Evolutionary conservation across 228 moss, liverwort and hornwort genomes (phyloP).

Genomic region (Sphagnum fallax): DNA sequence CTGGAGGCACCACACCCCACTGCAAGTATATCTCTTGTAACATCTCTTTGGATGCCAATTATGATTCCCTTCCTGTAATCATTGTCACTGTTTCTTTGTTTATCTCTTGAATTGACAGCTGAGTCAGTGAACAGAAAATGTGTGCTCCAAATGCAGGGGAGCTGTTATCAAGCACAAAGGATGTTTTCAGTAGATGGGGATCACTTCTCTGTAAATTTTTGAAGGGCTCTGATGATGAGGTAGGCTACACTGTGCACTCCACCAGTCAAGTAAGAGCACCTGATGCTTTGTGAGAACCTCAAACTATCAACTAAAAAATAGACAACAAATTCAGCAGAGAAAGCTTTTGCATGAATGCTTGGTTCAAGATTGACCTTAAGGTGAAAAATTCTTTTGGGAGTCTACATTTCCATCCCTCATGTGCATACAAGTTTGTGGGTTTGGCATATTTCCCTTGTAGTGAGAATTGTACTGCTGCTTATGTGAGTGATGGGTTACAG

Average conservation of each 20-base stretch:
- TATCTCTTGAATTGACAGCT: neutral
- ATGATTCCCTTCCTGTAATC: neutral
- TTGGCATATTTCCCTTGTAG: too few relatives aligned
- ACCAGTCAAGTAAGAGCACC: too few relatives aligned
- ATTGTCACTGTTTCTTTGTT: neutral
- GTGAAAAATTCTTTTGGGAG: too few relatives aligned
- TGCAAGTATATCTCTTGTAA: constrained; percentile 30
- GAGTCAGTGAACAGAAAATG: neutral
- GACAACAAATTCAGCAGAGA: too few relatives aligned
- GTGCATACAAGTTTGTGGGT: too few relatives aligned
- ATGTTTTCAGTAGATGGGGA: constrained; percentile 62
- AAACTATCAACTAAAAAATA: too few relatives aligned
- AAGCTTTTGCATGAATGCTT: too few relatives aligned
- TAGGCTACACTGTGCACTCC: constrained; percentile 10
- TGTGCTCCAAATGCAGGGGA: constrained; percentile 37
- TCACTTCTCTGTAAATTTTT: constrained; percentile 69
- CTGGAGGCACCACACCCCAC: constrained; percentile 54
- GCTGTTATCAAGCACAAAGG: constrained; percentile 45
- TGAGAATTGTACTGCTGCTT: too few relatives aligned
- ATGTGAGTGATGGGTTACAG: too few relatives aligned
- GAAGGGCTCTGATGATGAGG: constrained; percentile 91
- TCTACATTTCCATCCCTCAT: too few relatives aligned
- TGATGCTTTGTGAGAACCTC: too few relatives aligned
- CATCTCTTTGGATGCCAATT: neutral
- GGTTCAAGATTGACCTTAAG: too few relatives aligned